Evolutionary conservation across 1,284 basidiomycete species (phyloP).

Genomic region (Fomitiporia mediterranea): DNA sequence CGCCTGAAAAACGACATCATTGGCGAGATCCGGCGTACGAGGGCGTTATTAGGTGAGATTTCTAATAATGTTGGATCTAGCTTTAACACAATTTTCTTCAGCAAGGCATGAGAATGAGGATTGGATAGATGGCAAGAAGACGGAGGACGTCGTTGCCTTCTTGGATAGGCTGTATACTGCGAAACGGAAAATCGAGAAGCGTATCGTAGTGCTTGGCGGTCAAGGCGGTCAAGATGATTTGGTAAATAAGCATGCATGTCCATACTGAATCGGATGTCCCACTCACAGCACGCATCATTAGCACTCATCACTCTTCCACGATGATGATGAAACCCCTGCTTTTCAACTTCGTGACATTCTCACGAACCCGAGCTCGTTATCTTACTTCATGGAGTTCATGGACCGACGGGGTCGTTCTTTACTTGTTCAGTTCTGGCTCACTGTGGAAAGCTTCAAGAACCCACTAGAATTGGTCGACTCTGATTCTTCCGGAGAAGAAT

Average conservation of each 20-base stretch:
- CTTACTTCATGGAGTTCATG: constrained; percentile 98
- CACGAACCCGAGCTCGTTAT: constrained; percentile 82
- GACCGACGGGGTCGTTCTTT: constrained; percentile 81
- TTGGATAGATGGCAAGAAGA: constrained; percentile 78
- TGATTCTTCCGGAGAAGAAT: constrained; percentile 61
- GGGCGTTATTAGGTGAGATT: constrained; percentile 58
- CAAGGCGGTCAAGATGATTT: constrained; percentile 64
- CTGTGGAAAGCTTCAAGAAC: constrained; percentile 95
- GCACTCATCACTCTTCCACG: constrained; percentile 28
- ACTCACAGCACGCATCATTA: constrained; percentile 18
- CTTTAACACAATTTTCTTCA: constrained; percentile 28
- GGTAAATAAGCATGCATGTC: constrained; percentile 35
- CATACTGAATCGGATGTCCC: not conserved
- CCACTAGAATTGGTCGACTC: constrained; percentile 84
- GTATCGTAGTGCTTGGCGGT: constrained; percentile 77
- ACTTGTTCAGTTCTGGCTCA: constrained; percentile 95
- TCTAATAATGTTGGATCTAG: not conserved
- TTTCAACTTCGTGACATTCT: constrained; percentile 68
- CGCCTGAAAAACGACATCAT: constrained; percentile 88
- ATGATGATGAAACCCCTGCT: constrained; percentile 26
- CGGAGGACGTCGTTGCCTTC: constrained; percentile 81
- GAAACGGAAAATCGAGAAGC: constrained; percentile 78
- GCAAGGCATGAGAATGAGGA: constrained; percentile 81
- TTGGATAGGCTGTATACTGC: constrained; percentile 86
- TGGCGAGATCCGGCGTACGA: constrained; percentile 79